phyloP scores from a whole-genome alignment of 805 yeast genomes.

The Candida coquimbonensis region DNA sequence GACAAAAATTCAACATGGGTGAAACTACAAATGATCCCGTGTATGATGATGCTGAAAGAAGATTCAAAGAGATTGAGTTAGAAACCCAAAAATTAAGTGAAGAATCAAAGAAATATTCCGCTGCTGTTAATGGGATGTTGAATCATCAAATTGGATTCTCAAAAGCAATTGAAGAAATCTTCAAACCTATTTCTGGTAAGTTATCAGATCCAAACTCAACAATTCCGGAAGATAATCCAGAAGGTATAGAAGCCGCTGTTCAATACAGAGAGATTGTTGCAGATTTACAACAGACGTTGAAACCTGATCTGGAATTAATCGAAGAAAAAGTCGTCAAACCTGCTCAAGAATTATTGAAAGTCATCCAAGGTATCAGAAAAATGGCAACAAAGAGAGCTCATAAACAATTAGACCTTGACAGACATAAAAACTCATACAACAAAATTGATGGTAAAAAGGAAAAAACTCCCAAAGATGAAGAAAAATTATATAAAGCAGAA shows the following conservation, averaged over 20 bases:
- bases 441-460: conserved; percentile 81
- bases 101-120: conserved; percentile 84
- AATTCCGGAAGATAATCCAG: conserved; percentile 90
- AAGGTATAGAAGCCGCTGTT: conserved; percentile 91
- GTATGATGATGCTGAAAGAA: conserved; percentile 90
- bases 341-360: conserved; percentile 80
- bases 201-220: conserved; percentile 83
- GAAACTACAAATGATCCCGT: conserved; percentile 74
- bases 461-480: conserved; percentile 83
- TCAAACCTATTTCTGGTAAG: conserved; percentile 92
- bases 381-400: conserved; percentile 95
- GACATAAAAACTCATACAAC: conserved; percentile 62
- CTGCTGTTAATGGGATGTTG: conserved; percentile 90
- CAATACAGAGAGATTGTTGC: conserved; percentile 83
- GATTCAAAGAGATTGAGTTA: conserved; percentile 85
- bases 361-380: conserved; percentile 78
- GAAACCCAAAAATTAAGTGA: conserved; percentile 87
- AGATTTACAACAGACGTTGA: conserved; percentile 76
- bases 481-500: conserved; percentile 80
- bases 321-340: conserved; percentile 87
- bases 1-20: conserved; percentile 91
- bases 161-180: conserved; percentile 91
- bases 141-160: conserved; percentile 91
- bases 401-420: conserved; percentile 89
- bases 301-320: conserved; percentile 89